Evolutionary conservation across 768 basidiomycete species (phyloP).

Genomic region (Boletus fagicola): DNA sequence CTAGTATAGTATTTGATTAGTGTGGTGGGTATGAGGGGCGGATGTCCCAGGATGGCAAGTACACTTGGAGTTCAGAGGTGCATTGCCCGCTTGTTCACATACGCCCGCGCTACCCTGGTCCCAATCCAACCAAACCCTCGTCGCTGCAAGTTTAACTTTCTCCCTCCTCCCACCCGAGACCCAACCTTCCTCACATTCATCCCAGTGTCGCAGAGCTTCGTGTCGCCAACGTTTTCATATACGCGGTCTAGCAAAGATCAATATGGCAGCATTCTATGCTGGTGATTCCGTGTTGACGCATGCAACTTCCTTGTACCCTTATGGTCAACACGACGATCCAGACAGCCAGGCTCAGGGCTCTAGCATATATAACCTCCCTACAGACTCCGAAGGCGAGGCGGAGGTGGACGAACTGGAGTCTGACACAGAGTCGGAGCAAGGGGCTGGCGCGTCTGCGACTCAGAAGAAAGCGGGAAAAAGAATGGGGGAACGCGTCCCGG

Average conservation of each 20-base stretch:
- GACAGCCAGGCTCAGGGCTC: constrained; percentile 24
- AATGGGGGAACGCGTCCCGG: constrained; percentile 49
- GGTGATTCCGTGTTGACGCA: constrained; percentile 31
- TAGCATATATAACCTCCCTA: constrained; percentile 33
- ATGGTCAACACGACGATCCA: constrained; percentile 27
- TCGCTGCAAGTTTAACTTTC: constrained; percentile 15
- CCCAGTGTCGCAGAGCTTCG: constrained; percentile 2
- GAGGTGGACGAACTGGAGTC: constrained; percentile 37
- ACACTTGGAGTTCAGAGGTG: constrained; percentile 10
- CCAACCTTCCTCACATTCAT: constrained; percentile 1
- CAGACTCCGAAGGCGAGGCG: constrained; percentile 34
- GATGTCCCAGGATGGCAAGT: constrained; percentile 25
- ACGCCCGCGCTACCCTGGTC: constrained; percentile 28
- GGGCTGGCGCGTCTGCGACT: constrained; percentile 22
- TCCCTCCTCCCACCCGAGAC: constrained; percentile 3
- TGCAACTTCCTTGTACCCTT: constrained; percentile 33
- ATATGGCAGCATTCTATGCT: constrained; percentile 34
- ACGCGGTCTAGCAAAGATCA: constrained; percentile 15
- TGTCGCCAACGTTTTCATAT: constrained; percentile 5
- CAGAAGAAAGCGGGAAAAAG: constrained; percentile 31
- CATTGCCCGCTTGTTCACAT: constrained; percentile 24
- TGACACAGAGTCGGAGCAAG: constrained; percentile 32
- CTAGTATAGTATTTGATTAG: background rate
- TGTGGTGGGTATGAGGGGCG: background rate
- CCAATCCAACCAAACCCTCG: constrained; percentile 15